Percentiles rank a stretch among this genome's conserved stretches.
phyloP scores from a whole-genome alignment of 768 basidiomycete species.

The Imleria badia region DNA sequence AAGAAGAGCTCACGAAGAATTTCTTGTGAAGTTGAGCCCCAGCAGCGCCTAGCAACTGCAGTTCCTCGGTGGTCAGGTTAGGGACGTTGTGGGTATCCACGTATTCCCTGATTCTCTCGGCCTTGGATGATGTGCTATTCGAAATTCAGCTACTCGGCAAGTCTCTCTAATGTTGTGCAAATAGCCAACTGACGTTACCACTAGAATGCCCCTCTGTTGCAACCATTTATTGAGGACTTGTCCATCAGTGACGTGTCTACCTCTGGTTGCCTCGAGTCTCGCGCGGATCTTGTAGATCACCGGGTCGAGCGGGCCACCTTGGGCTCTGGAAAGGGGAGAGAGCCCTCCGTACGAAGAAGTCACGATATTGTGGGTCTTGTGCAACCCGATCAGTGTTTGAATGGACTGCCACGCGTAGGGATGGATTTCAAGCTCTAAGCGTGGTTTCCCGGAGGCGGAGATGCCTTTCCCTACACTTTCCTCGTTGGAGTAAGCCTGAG shows the following conservation, averaged over 20 bases:
- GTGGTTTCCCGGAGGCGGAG: neutral
- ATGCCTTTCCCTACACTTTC: conserved; percentile 1
- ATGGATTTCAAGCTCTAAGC: neutral
- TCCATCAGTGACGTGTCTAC: neutral
- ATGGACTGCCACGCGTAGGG: conserved; percentile 6
- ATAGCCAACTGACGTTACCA: neutral
- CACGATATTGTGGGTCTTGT: neutral
- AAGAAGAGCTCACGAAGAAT: neutral
- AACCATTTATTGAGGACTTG: conserved; percentile 3
- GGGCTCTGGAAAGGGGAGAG: neutral
- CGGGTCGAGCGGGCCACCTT: neutral
- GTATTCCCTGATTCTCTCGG: neutral
- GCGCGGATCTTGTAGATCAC: neutral
- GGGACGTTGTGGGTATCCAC: neutral
- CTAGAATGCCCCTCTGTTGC: conserved; percentile 1
- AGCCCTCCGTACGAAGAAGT: conserved; percentile 2
- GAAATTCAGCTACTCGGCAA: neutral
- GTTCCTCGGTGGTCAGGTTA: conserved; percentile 3
- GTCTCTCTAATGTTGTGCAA: neutral
- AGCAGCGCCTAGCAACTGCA: neutral
- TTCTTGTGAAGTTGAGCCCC: neutral
- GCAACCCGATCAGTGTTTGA: neutral
- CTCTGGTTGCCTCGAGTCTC: neutral
- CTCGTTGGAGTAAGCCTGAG: conserved; percentile 7
- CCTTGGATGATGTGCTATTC: neutral